A percentile compares a stretch with the other conserved stretches of the same genome.
Evolutionary conservation across 768 basidiomycete genomes (phyloP).

Genomic region (Amanita pseudoporphyria): DNA sequence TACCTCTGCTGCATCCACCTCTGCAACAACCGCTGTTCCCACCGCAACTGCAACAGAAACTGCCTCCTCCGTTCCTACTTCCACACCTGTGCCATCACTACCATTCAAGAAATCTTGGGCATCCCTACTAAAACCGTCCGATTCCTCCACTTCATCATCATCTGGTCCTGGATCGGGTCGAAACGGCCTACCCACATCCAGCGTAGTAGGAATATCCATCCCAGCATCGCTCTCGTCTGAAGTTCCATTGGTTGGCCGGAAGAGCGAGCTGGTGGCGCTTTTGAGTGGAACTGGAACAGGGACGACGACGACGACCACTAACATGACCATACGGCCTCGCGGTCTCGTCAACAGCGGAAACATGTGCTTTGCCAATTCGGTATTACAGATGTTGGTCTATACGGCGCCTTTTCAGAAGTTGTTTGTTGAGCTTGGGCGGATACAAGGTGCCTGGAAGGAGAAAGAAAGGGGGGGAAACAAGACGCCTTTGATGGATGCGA

Average conservation of each 20-base stretch:
- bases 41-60: background rate
- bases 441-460: constrained; percentile 27
- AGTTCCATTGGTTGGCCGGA: constrained; percentile 25
- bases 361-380: constrained; percentile 96
- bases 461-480: constrained; percentile 18
- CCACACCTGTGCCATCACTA: background rate
- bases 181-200: constrained; percentile 55
- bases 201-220: constrained; percentile 66
- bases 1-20: background rate
- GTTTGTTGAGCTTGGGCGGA: constrained; percentile 60
- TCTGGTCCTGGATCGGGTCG: constrained; percentile 18
- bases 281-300: constrained; percentile 22
- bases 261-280: constrained; percentile 44
- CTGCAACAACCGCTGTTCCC: too few species aligned
- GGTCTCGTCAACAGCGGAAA: constrained; percentile 93
- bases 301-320: background rate
- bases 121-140: constrained; percentile 47
- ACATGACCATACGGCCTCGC: constrained; percentile 44
- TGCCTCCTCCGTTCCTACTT: background rate
- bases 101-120: constrained; percentile 67
- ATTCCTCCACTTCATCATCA: constrained; percentile 14
- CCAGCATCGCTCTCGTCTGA: constrained; percentile 30
- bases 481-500: constrained; percentile 58
- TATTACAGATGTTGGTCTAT: constrained; percentile 85
- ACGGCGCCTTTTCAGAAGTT: constrained; percentile 79